Conservation (phyloP, 805 yeast species). For the Wickerhamomyces hampshirensis region DNA sequence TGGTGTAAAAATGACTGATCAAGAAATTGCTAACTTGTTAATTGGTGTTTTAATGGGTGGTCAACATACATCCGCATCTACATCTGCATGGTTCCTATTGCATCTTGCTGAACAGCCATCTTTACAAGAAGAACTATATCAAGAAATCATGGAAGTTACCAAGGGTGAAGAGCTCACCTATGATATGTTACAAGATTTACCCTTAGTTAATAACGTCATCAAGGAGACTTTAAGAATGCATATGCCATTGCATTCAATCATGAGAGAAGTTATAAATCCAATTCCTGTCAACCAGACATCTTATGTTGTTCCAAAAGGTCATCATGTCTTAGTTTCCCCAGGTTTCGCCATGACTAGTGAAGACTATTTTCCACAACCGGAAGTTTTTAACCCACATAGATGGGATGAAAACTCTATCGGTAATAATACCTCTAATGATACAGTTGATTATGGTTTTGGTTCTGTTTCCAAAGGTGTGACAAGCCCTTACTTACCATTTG, state of each 20-base stretch:
- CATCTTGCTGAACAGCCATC: conserved; percentile 88
- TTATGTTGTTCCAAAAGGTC: conserved; percentile 83
- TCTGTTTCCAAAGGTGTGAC: conserved; percentile 93
- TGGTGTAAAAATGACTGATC: conserved; percentile 91
- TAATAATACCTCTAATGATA: conserved; percentile 33
- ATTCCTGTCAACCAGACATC: conserved; percentile 74
- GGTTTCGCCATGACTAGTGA: conserved; percentile 83
- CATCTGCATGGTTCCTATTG: conserved; percentile 90
- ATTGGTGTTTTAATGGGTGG: conserved; percentile 99
- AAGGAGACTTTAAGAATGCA: conserved; percentile 95
- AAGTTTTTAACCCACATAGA: conserved; percentile 75
- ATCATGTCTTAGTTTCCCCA: conserved; percentile 87
- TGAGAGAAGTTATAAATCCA: conserved; percentile 82
- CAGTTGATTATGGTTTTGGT: conserved; percentile 96
- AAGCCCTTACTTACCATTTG: conserved; percentile 95
- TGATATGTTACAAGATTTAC: conserved; percentile 79
- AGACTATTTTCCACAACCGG: conserved; percentile 73
- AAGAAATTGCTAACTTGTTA: conserved; percentile 86
- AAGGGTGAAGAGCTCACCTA: conserved; percentile 63
- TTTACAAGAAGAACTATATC: conserved; percentile 72
- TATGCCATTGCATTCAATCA: conserved; percentile 92
- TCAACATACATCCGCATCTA: conserved; percentile 95
- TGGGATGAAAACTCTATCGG: conserved; percentile 49
- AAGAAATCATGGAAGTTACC: conserved; percentile 66
- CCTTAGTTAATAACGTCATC: conserved; percentile 74